Percentiles rank a stretch among this genome's conserved stretches.
These are phyloP conservation scores for Micractinium conductrix DNA, from an alignment of 139 green algal species.

Conservation along the genomic window DNA sequence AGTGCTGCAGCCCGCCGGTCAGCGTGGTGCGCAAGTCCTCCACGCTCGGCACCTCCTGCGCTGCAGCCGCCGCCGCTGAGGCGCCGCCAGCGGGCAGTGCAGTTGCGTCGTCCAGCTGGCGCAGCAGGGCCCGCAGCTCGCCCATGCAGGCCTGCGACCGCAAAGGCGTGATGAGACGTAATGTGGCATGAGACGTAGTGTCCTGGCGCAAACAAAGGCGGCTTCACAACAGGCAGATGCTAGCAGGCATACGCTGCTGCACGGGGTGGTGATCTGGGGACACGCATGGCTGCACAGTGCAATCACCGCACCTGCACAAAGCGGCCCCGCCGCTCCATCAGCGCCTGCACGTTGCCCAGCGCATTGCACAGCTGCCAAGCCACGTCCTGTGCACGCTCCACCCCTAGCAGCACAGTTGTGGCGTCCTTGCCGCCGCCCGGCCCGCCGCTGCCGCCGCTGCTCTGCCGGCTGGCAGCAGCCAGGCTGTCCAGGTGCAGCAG, in stretches of 20 bases:
- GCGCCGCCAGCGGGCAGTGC: background rate
- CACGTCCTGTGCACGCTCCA: background rate
- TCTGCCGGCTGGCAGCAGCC: background rate
- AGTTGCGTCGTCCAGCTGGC: background rate
- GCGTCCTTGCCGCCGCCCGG: too few species aligned
- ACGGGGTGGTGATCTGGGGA: too few species aligned
- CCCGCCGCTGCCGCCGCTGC: background rate
- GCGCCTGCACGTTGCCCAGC: conserved; percentile 3
- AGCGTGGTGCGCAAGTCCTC: conserved; percentile 2
- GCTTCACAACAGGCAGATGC: too few species aligned
- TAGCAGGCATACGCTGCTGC: too few species aligned
- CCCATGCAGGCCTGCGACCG: conserved; percentile 14
- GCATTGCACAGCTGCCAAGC: conserved; percentile 18
- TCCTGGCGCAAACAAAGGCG: too few species aligned
- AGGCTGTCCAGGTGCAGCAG: conserved; percentile 22
- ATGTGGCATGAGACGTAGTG: too few species aligned
- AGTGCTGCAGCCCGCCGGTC: conserved; percentile 6
- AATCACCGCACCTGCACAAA: conserved; percentile 9
- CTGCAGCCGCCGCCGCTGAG: background rate
- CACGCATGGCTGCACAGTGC: background rate
- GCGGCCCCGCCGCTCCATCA: conserved; percentile 12
- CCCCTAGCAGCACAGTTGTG: background rate
- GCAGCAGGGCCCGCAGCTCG: conserved; percentile 2
- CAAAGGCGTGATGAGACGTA: too few species aligned
- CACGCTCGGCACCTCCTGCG: background rate